Evolutionary conservation across 176 grass and related monocot species (phyloP).

Genomic region (Zoysia pacifica): DNA sequence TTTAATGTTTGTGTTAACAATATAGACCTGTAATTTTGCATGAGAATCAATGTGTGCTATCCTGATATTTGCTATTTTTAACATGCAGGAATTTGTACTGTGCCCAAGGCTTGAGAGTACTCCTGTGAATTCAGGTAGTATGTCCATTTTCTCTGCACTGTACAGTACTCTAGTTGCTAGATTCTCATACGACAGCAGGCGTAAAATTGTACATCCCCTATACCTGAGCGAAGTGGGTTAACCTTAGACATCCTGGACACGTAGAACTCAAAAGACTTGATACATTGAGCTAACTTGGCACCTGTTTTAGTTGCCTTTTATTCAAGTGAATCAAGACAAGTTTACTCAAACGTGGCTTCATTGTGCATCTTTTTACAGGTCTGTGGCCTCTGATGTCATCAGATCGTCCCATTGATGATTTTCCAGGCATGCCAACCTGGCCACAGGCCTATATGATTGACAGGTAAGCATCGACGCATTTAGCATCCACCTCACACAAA

Average conservation of each 20-base stretch:
- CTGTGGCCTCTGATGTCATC: slow-evolving; percentile 66
- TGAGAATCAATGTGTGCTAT: background rate
- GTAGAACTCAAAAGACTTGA: background rate
- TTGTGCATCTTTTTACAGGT: slow-evolving; percentile 39
- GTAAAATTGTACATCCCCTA: too few relatives aligned
- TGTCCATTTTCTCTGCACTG: background rate
- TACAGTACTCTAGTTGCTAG: too few relatives aligned
- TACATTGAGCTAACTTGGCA: background rate
- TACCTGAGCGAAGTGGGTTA: background rate
- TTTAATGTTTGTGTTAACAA: background rate
- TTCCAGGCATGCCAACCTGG: slow-evolving; percentile 51
- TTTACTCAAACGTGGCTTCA: background rate
- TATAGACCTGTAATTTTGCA: background rate
- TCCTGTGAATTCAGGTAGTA: slow-evolving; percentile 62
- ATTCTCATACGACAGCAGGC: too few relatives aligned
- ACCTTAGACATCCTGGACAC: background rate
- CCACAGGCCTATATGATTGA: slow-evolving; percentile 46
- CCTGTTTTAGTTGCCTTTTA: background rate
- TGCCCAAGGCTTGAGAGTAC: slow-evolving; percentile 49
- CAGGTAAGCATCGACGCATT: slow-evolving; percentile 39
- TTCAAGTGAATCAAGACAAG: background rate
- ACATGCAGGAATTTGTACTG: slow-evolving; percentile 55
- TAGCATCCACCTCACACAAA: background rate
- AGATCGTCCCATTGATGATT: slow-evolving; percentile 45
- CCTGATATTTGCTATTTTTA: slow-evolving; percentile 30